These are phyloP conservation scores for Botryotinia globosa DNA, from an alignment of 2,329 filamentous ascomycete genomes.

Conservation along the genomic window DNA sequence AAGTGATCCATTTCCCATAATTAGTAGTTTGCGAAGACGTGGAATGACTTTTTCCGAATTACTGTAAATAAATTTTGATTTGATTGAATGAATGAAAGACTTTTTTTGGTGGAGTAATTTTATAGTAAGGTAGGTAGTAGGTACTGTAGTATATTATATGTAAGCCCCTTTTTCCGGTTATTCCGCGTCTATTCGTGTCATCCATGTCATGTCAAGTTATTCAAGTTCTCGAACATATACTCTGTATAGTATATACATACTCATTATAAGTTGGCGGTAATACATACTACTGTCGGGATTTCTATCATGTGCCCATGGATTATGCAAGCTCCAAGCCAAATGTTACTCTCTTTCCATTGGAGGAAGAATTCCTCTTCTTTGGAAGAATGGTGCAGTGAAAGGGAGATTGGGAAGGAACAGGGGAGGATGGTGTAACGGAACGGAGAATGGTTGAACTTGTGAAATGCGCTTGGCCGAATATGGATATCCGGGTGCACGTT, in stretches of 20 bases:
- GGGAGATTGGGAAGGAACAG: background rate
- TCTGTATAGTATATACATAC: background rate
- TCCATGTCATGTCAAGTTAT: no score
- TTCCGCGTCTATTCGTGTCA: background rate
- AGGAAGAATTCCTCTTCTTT: slow-evolving; percentile 10
- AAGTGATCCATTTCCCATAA: background rate
- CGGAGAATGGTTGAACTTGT: background rate
- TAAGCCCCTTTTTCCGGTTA: slow-evolving; percentile 4
- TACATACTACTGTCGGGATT: background rate
- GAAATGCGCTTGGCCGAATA: background rate
- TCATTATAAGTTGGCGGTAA: background rate
- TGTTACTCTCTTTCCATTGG: background rate
- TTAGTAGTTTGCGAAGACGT: background rate
- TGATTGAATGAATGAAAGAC: background rate
- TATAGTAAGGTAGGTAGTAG: background rate
- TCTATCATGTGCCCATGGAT: background rate
- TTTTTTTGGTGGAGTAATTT: background rate
- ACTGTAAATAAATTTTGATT: background rate
- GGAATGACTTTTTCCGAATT: background rate
- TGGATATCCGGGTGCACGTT: slow-evolving; percentile 10
- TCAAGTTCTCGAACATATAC: background rate
- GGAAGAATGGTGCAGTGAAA: background rate
- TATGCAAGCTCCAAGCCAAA: background rate
- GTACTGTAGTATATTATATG: no score
- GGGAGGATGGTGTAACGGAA: background rate